Base-by-base conservation (phyloP, 1,284 basidiomycete species). In the Austropuccinia psidii region DNA sequence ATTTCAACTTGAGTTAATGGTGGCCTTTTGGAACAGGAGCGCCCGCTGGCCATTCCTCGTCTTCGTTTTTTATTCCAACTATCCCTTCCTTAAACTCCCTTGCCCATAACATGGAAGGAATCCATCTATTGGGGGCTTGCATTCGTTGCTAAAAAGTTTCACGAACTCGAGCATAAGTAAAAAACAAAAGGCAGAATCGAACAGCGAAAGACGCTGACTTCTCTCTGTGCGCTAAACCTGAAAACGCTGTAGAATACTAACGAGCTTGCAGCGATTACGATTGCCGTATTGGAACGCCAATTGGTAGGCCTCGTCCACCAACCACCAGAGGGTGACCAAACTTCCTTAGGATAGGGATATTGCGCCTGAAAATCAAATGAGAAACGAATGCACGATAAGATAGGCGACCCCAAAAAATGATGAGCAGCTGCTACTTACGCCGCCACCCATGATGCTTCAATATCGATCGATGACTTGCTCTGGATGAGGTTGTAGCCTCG, bases 221-320 rank as follows among this genome's bases (percentile, higher is more conserved):
- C 85, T 75, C 82, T 81, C 37, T 81, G 79, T 5, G 84, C 84
- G 66, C 82, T 83, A 75, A 83, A 79, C 24, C 78, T 80, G 83
- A 84, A 86, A 33, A 84, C 79, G 24, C 82, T 82, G 72, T 82
- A 84, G 4, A 81, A 82, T 4, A 81, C 79, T 45, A 84, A 64
- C 3, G 78, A 82, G 76, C 85, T 83, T 19, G 83, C 83, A 45
- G 80, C 79, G 47, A 80, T 77, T 64, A 81, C 81, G 74, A 85
- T 77, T 2, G 80, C 81, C 6, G 85, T 86, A 80, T 84, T 85
- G 52, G 81, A 75, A 49, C 78, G 80, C 85, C 85, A 86, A 80
- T 85, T 85, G 15, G 79, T 77, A 29, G 85, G 85, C 33, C 84
- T 80, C 58, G 84, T 82, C 85, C 85, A 86, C 84, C 84, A 85